Percentiles rank a stretch among this genome's conserved stretches.
Evolutionary conservation across 108 stramenopile genomes (phyloP).

Genomic region (Nannochloropsis salina): DNA sequence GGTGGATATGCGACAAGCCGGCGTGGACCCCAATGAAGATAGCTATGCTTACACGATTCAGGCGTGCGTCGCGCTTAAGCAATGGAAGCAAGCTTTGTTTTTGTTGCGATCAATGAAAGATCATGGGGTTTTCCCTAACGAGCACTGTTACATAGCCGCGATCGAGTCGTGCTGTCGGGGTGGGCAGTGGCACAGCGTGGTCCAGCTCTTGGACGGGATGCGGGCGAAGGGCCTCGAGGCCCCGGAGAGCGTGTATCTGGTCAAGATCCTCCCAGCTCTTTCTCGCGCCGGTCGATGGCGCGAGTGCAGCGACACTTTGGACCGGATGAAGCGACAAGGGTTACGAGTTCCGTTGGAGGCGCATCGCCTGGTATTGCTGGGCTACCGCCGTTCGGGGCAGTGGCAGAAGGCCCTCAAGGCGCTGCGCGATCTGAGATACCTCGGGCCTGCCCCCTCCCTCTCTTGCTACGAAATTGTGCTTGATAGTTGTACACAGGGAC

Average conservation of each 20-base stretch:
- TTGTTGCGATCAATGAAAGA: constrained; percentile 26
- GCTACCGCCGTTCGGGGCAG: constrained; percentile 6
- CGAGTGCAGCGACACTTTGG: neutral
- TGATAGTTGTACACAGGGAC: neutral
- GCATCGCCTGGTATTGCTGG: neutral
- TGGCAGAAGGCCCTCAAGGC: constrained; percentile 16
- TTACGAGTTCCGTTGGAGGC: neutral
- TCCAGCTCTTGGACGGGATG: constrained; percentile 24
- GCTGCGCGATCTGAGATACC: neutral
- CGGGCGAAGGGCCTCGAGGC: neutral
- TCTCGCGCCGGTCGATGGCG: neutral
- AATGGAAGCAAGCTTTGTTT: constrained; percentile 27
- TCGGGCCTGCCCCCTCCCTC: neutral
- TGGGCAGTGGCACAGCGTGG: constrained; percentile 21
- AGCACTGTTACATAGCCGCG: constrained; percentile 19
- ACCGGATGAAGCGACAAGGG: neutral
- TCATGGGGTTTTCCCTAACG: constrained; percentile 26
- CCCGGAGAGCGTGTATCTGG: neutral
- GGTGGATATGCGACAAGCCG: neutral
- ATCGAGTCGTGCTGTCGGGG: constrained; percentile 30
- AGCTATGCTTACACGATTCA: neutral
- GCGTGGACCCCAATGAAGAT: neutral
- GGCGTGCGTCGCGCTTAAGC: neutral
- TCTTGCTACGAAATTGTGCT: neutral
- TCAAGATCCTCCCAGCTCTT: constrained; percentile 14